Evolutionary conservation across 164 flowering plant genomes (phyloP).

Genomic region (Stephania japonica): DNA sequence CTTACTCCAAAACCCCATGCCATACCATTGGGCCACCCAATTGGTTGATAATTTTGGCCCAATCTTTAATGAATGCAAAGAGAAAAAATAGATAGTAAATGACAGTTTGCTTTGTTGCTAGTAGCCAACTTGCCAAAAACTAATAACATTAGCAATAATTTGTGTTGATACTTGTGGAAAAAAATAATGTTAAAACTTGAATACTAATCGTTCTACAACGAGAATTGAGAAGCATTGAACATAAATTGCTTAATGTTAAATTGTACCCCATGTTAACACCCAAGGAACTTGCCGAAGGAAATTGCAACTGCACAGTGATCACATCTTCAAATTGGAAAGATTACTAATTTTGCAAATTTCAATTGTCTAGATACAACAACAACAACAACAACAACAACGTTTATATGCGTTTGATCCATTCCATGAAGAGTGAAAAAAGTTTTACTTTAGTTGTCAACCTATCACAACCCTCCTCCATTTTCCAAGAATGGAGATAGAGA

Average conservation of each 20-base stretch:
- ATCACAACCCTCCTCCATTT: too few species aligned
- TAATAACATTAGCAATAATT: background rate
- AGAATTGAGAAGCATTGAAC: background rate
- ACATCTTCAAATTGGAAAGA: background rate
- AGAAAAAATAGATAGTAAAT: background rate
- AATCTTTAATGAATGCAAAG: background rate
- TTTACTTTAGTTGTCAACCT: too few species aligned
- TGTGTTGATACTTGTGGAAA: constrained; percentile 1
- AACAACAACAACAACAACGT: too few species aligned
- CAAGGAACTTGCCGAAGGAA: background rate
- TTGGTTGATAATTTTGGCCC: too few species aligned
- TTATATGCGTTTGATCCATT: too few species aligned
- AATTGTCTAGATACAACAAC: background rate
- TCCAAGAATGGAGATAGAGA: too few species aligned
- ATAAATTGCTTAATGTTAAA: background rate
- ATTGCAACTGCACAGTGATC: background rate
- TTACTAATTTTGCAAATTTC: background rate
- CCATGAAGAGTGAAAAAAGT: background rate
- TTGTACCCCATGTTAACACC: background rate
- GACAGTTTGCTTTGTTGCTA: background rate
- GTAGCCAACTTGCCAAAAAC: background rate
- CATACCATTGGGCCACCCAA: too few species aligned
- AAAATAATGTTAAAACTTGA: background rate
- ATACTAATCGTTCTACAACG: background rate
- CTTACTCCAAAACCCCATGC: too few species aligned